Conservation (phyloP, 225 moss, liverwort and hornwort species). For the Polytrichum commune region DNA sequence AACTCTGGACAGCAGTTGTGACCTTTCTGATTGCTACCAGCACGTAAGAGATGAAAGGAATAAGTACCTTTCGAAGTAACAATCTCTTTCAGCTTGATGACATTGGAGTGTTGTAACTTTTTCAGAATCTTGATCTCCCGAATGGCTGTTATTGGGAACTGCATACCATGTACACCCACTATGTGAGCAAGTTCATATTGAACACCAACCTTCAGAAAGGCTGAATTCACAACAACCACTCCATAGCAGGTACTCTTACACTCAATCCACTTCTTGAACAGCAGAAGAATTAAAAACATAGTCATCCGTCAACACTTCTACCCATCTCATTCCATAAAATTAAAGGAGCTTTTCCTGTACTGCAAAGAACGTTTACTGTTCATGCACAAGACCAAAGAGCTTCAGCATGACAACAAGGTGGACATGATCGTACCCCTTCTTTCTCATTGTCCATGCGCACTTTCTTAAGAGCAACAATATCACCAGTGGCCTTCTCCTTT, state of each 20-base stretch:
- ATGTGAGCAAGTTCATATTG: too few species aligned
- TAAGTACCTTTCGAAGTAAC: conserved; percentile 80
- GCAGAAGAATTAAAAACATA: too few species aligned
- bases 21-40: background rate
- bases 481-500: conserved; percentile 72
- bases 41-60: background rate
- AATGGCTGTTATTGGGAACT: conserved; percentile 96
- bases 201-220: too few species aligned
- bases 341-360: too few species aligned
- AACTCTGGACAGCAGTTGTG: too few species aligned
- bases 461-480: conserved; percentile 93
- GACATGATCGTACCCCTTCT: conserved; percentile 68
- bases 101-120: conserved; percentile 91
- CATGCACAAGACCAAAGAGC: too few species aligned
- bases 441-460: conserved; percentile 98
- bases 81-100: conserved; percentile 90
- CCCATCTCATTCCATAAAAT: too few species aligned
- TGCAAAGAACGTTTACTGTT: too few species aligned
- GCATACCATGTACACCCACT: conserved; percentile 8
- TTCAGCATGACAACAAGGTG: background rate
- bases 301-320: too few species aligned
- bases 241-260: too few species aligned
- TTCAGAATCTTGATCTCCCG: conserved; percentile 91
- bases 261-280: too few species aligned
- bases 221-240: too few species aligned